Base-by-base conservation (phyloP, 2,329 filamentous ascomycete species). In the Dactylellina parvicollis region DNA sequence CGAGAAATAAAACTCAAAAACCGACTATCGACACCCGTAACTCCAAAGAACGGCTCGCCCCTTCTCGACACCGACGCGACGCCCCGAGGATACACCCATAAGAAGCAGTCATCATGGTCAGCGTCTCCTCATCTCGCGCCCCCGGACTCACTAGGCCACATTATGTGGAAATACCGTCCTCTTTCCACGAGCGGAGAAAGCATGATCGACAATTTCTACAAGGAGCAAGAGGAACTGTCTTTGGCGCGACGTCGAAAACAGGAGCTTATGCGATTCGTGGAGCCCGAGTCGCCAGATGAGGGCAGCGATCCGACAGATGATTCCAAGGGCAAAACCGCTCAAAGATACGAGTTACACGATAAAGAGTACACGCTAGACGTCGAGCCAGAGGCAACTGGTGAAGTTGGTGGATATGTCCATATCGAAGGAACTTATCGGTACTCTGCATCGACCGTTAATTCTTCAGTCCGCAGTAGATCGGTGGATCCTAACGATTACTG, bases 401-500 rank as follows among this genome's bases (percentile, higher is more conserved):
- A 60, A 52, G 46, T 42, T 42, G 60, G 55, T 20, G 69, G 69
- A 22, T 73, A 73, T 32, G 69, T 73, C 34, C 59, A 66, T 22
- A 66, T 73, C 30, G 61, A 60, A 34, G 69, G 61, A 30, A 73
- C 69, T 32, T 73, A 73, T 49, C 44, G 59, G 47, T 73, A 73
- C 28, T 65, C 69, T 30, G 69, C 59, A 14, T 73, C 61, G 9
- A 73, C 59, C 20, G 69, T 65, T 46, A 66, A 73, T 46, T 71
- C 66, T 10, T 71, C 66, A 10, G 66, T 71, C 38, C 66, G 66
- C 18, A 71, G 66, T 42, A 71, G 66, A 26, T 71, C 69, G 69
- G 59, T 73, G 52, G 69, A 73, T 32, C 69, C 69, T 4, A 73
- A 73, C 38, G 69, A 73, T 32, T 73, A 73, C 54, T 73, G 69